Evolutionary conservation across 768 basidiomycete species (phyloP).

Genomic region (Terana coerulea): DNA sequence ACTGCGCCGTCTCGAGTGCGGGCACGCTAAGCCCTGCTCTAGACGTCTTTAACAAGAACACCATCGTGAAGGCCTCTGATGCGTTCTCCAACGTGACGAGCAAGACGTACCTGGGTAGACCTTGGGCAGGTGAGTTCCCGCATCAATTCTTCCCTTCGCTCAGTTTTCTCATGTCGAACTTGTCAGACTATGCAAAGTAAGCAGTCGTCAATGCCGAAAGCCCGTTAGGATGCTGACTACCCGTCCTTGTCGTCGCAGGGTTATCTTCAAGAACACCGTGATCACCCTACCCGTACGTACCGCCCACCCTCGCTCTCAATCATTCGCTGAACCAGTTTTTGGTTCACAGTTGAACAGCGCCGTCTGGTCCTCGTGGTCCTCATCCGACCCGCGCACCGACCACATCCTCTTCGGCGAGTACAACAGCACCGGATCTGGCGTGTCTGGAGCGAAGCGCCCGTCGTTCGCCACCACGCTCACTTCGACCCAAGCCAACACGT

Average conservation of each 20-base stretch:
- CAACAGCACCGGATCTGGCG: not conserved
- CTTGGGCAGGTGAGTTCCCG: not conserved
- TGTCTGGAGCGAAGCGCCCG: not conserved
- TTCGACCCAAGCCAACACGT: not conserved
- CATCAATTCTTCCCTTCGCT: no score
- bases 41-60: not conserved
- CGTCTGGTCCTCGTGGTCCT: not conserved
- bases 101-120: not conserved
- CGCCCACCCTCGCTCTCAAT: not conserved
- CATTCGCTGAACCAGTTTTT: not conserved
- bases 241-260: not conserved
- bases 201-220: not conserved
- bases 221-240: not conserved
- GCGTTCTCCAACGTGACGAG: not conserved
- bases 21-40: not conserved
- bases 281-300: not conserved
- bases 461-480: not conserved
- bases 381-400: not conserved
- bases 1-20: not conserved
- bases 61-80: not conserved
- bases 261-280: not conserved
- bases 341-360: not conserved
- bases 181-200: not conserved
- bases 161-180: no score
- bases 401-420: not conserved